Evolutionary conservation across 2,329 filamentous ascomycete genomes (phyloP), one percentile per base, ranked within the genome.

Genomic region (Ophiosphaerella herpotricha): DNA sequence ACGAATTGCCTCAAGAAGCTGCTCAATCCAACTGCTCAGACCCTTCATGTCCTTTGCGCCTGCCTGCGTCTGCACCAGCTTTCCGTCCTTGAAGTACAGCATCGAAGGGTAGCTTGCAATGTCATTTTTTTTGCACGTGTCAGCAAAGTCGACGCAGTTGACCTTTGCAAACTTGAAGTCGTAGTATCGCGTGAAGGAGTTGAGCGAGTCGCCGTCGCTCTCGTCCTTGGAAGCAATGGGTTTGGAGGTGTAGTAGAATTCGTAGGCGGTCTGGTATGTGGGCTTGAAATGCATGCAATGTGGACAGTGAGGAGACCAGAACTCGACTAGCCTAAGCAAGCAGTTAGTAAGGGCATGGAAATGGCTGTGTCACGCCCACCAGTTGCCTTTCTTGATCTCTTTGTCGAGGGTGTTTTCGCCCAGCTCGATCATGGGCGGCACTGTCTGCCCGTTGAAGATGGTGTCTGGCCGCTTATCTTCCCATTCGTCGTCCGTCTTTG

Each of bases 181-280:
- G 75, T 97, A 97, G 72, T 86, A 94, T 46, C 86, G 81, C 29
- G 86, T 85, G 67, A 97, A 97, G 4, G 82, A 82, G 66, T 87
- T 86, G 36, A 85, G 70, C 1, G 80, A 77, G 63, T 76, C 78
- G 63, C 71, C 75, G 24, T 73, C 68, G 38, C 76, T 78, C 8
- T 77, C 74, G 18, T 80, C 74, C 41, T 79, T 75, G 43, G 78
- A 74, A 8, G 54, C 47, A 23, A 87, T 77, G 13, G 88, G 87
- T 64, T 91, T 87, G 33, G 90, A 94, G 33, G 92, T 97, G 77
- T 90, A 86, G 78, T 97, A 99, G 74, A 87, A 97, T 77, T 99
- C 94, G 80, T 97, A 96, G 12, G 93, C 75, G 5, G 92, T 97
- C 75, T 97, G 91, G 80, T 85, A 97, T 43, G 85, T 87, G 7